Conservation (phyloP, 73 alveolate genomes). For the Paramecium caudatum region DNA sequence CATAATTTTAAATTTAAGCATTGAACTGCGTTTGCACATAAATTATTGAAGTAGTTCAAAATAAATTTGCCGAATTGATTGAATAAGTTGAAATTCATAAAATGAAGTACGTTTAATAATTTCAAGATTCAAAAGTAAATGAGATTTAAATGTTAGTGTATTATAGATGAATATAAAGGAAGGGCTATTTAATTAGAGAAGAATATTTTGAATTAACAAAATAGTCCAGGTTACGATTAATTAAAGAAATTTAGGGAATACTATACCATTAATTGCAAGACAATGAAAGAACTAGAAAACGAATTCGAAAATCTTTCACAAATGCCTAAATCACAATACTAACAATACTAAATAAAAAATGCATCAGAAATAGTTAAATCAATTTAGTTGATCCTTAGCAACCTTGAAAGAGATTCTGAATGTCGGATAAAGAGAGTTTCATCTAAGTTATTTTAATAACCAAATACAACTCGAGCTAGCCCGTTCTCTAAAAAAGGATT, state of each 20-base stretch:
- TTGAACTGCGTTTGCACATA: background rate
- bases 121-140: slow-evolving; percentile 11
- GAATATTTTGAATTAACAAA: background rate
- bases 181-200: slow-evolving; percentile 51
- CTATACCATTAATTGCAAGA: slow-evolving; percentile 18
- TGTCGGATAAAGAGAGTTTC: slow-evolving; percentile 34
- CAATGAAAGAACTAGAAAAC: slow-evolving; percentile 56
- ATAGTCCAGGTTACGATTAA: slow-evolving; percentile 28
- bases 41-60: slow-evolving; percentile 23
- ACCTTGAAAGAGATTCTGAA: slow-evolving; percentile 50
- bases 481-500: slow-evolving; percentile 32
- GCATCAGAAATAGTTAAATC: background rate
- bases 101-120: background rate
- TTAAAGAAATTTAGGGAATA: slow-evolving; percentile 36
- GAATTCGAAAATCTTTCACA: slow-evolving; percentile 34
- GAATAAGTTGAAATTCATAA: slow-evolving; percentile 54
- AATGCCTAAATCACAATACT: background rate
- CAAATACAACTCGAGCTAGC: slow-evolving; percentile 17
- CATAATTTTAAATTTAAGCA: background rate
- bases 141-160: background rate
- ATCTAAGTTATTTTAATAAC: slow-evolving; percentile 32
- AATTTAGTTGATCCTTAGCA: background rate
- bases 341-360: background rate
- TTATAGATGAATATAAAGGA: slow-evolving; percentile 42
- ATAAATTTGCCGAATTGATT: slow-evolving; percentile 4